Conservation (phyloP, 2,329 filamentous ascomycete genomes). For the Hypoxylon sp. region DNA sequence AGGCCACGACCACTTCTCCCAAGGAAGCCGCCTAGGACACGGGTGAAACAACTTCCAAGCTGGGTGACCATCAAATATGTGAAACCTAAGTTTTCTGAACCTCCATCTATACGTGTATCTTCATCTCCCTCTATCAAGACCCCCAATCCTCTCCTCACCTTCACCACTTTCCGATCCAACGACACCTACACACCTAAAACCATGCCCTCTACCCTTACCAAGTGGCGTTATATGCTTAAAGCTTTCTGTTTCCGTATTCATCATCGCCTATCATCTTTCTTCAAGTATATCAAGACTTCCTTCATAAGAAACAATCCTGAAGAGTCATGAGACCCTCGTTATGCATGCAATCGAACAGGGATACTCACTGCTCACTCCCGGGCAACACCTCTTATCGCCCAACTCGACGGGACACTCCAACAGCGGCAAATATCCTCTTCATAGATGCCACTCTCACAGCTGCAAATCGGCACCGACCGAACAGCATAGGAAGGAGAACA, state of each 20-base stretch:
- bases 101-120: slow-evolving; percentile 1
- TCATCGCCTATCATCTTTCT: slow-evolving; percentile 29
- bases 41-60: not conserved
- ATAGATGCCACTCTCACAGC: slow-evolving; percentile 40
- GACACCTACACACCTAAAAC: slow-evolving; percentile 31
- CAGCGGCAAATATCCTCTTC: slow-evolving; percentile 24
- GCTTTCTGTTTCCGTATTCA: slow-evolving; percentile 35
- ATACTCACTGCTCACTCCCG: slow-evolving; percentile 26
- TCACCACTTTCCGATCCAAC: slow-evolving; percentile 3
- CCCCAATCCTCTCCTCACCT: not conserved
- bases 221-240: slow-evolving; percentile 46
- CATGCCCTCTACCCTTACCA: slow-evolving; percentile 44
- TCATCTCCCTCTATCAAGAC: slow-evolving; percentile 6
- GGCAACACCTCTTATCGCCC: slow-evolving; percentile 23
- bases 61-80: not conserved
- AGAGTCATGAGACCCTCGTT: slow-evolving; percentile 41
- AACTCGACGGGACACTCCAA: slow-evolving; percentile 36
- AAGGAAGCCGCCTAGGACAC: not conserved
- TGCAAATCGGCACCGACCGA: slow-evolving; percentile 27
- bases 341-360: slow-evolving; percentile 44
- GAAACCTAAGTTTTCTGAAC: slow-evolving; percentile 4
- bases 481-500: slow-evolving; percentile 38
- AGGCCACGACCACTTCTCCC: not conserved
- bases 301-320: slow-evolving; percentile 27
- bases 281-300: slow-evolving; percentile 36